These are phyloP conservation scores for Aureobasidium sp. DNA, from an alignment of 2,329 filamentous ascomycete genomes.

Conservation along the genomic window DNA sequence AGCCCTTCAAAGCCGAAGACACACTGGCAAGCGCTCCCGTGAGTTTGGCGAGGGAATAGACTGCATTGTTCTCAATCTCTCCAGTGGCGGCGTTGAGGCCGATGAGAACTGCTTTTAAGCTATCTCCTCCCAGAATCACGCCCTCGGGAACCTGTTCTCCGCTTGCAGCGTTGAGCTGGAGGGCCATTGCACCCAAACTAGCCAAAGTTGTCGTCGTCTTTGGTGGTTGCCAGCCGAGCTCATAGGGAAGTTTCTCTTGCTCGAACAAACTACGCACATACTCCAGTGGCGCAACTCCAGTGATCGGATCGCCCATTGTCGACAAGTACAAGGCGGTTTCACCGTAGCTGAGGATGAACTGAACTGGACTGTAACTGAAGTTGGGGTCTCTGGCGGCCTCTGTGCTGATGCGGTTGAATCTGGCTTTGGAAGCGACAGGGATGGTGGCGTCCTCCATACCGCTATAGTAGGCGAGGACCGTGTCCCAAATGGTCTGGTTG, in stretches of 20 bases:
- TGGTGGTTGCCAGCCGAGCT: constrained; percentile 28
- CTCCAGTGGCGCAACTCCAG: constrained; percentile 29
- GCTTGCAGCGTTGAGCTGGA: not conserved
- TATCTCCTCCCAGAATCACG: not conserved
- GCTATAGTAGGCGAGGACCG: constrained; percentile 24
- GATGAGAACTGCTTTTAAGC: not conserved
- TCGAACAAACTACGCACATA: constrained; percentile 32
- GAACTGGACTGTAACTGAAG: constrained; percentile 29
- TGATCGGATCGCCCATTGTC: constrained; percentile 29
- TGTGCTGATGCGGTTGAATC: constrained; percentile 26
- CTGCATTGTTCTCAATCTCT: not conserved
- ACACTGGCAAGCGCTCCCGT: constrained; percentile 2
- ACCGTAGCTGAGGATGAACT: constrained; percentile 31
- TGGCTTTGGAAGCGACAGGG: constrained; percentile 25
- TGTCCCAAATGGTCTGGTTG: constrained; percentile 28
- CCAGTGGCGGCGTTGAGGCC: constrained; percentile 2
- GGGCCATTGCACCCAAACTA: not conserved
- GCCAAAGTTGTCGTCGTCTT: not conserved
- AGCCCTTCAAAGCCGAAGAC: not conserved
- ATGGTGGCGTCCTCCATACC: constrained; percentile 24
- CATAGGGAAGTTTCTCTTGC: constrained; percentile 32
- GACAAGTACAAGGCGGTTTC: constrained; percentile 34
- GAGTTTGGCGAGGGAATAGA: not conserved
- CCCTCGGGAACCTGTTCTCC: constrained; percentile 6
- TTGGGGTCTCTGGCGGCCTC: constrained; percentile 26